Evolutionary conservation across 345 rosid species (phyloP), one percentile per base, ranked within the genome.

Genomic region (Dimocarpus longan): DNA sequence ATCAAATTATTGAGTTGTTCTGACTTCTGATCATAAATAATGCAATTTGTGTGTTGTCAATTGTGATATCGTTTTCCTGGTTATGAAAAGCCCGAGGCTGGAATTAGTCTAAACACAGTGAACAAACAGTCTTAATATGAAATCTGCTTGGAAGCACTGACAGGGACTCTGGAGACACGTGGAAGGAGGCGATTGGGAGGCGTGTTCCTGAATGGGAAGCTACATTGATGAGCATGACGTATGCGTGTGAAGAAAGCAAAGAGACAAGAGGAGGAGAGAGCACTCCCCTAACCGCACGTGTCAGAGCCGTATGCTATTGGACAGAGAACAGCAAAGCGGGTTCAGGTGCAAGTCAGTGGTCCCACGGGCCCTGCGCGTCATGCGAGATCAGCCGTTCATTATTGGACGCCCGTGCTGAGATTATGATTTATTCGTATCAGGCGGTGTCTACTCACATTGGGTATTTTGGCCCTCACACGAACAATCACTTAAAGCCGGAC

Each of bases 281-380:
- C 40, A 24, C 43, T 4, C 52, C 19, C 48, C 21, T 60, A 5
- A 63, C 40, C 73, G 65, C 81, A 79, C 81, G 86, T 74, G 83
- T 79, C 79, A 79, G 82, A 75, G 63, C 42, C 42, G 21, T 32
- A 19, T 32, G 70, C 3, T 13, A 24, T 37, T 22, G 40, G 40
- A 52, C 15, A 5, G 12, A 21, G 12, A 62, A 66, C 19, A 28
- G 72, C 2, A 32, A 26, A 22, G 15, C 48, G 40, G 8, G 13
- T 78, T 86, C 85, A 84, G 81, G 87, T 86, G 87, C 43, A 71
- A 5, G 19, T 4, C 4, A 3, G 56, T 10, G 76, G 78, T 62
- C 73, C 76, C 75, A 71, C 75, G 50, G 10, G 42, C 13, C 65
- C 42, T 59, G 69, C 71, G 66, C 62, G 43, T 76, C 84, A 80